Percentiles rank a stretch among this genome's conserved stretches.
Evolutionary conservation across 495 filamentous ascomycete genomes (phyloP).

Genomic region (Usnea hakonensis): DNA sequence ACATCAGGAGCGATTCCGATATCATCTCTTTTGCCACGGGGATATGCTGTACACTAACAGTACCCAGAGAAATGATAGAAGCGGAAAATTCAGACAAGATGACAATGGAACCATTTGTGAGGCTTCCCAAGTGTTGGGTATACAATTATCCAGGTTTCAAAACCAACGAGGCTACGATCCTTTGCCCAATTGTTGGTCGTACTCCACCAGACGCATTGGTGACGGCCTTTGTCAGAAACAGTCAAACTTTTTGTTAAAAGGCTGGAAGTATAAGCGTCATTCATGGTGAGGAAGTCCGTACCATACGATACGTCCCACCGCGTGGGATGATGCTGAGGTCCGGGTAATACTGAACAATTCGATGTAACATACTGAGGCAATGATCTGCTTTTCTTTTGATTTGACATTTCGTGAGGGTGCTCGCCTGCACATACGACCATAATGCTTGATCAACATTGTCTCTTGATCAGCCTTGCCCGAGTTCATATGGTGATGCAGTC

Average conservation of each 20-base stretch:
- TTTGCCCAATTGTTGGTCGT: not conserved
- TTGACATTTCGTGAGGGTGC: not conserved
- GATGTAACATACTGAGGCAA: not conserved
- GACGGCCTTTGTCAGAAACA: slow-evolving; percentile 1
- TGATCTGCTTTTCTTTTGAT: not conserved
- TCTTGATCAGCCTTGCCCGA: not conserved
- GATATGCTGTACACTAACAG: slow-evolving; percentile 1
- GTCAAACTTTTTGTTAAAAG: not conserved
- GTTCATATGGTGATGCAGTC: slow-evolving; percentile 5
- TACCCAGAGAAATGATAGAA: not conserved
- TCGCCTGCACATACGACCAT: not conserved
- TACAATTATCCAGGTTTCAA: not conserved
- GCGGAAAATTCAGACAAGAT: not conserved
- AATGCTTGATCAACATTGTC: slow-evolving; percentile 4
- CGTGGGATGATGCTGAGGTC: slow-evolving; percentile 4
- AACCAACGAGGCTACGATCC: not conserved
- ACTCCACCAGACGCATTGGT: slow-evolving; percentile 2
- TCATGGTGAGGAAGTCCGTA: not conserved
- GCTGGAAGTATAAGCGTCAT: not conserved
- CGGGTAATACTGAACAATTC: not conserved
- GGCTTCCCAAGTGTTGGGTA: slow-evolving; percentile 2
- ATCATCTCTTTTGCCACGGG: not conserved
- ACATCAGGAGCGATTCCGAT: not conserved
- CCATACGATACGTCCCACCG: slow-evolving; percentile 1
- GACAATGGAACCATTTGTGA: not conserved